Evolutionary conservation across 805 yeast species (phyloP).

Genomic region (Metschnikowia rubicola): DNA sequence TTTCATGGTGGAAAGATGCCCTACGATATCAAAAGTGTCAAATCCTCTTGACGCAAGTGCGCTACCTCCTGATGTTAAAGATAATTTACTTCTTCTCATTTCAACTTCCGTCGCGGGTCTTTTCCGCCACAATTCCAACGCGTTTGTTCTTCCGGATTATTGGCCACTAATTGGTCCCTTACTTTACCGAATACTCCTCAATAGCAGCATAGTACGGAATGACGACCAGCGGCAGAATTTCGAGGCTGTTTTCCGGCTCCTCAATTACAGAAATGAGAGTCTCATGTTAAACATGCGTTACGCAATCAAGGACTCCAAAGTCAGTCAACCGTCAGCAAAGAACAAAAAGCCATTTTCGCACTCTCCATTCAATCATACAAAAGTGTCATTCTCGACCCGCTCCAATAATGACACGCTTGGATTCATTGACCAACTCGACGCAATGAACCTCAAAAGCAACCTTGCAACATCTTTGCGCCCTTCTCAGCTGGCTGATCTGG

Average conservation of each 20-base stretch:
- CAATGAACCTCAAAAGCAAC: constrained; percentile 27
- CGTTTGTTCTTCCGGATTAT: constrained; percentile 59
- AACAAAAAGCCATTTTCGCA: background rate
- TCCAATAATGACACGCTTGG: constrained; percentile 27
- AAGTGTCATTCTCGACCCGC: constrained; percentile 16
- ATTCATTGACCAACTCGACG: constrained; percentile 37
- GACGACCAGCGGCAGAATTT: constrained; percentile 23
- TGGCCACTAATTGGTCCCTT: constrained; percentile 56
- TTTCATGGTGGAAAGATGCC: constrained; percentile 35
- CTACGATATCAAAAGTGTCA: constrained; percentile 10
- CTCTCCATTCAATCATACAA: no score
- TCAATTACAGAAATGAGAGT: constrained; percentile 69
- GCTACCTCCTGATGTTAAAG: constrained; percentile 15
- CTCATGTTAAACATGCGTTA: constrained; percentile 51
- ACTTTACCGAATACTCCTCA: constrained; percentile 38
- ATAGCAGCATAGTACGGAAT: constrained; percentile 19
- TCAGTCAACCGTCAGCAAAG: background rate
- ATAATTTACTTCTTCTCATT: constrained; percentile 29
- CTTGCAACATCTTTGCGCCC: constrained; percentile 29
- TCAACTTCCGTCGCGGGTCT: constrained; percentile 34
- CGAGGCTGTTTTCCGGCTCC: constrained; percentile 52
- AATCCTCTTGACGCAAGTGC: background rate
- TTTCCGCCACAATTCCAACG: constrained; percentile 51
- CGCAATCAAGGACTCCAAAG: constrained; percentile 4
- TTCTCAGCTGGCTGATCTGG: constrained; percentile 6